Evolutionary conservation across 176 grass and related monocot genomes (phyloP).

Genomic region (Canna indica): DNA sequence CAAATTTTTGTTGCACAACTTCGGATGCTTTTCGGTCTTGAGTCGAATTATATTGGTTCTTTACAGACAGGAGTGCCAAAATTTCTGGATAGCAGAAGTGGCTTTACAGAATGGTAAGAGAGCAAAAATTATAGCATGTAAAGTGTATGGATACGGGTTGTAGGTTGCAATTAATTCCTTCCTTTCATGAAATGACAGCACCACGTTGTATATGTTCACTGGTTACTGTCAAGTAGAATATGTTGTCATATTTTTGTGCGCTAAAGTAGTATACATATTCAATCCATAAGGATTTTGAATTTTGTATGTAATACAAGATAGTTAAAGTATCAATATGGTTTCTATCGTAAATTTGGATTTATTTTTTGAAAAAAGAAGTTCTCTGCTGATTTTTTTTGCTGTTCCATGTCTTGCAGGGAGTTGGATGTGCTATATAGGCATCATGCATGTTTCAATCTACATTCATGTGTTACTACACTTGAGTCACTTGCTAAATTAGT

Average conservation of each 20-base stretch:
- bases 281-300: not conserved
- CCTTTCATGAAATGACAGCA: not conserved
- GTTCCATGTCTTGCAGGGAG: constrained; percentile 56
- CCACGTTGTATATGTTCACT: not conserved
- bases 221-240: not conserved
- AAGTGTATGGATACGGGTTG: not conserved
- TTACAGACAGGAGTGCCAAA: constrained; percentile 29
- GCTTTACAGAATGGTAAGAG: constrained; percentile 79
- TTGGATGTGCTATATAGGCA: constrained; percentile 86
- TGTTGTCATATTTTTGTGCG: not conserved
- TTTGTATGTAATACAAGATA: not conserved
- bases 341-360: not conserved
- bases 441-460: constrained; percentile 73
- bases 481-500: constrained; percentile 94
- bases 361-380: not conserved
- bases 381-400: not conserved
- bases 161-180: not conserved
- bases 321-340: not conserved
- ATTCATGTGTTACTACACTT: constrained; percentile 81
- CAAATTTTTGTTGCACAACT: constrained; percentile 87
- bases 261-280: not conserved
- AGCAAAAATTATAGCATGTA: not conserved
- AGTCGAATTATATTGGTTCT: constrained; percentile 45
- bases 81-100: constrained; percentile 74
- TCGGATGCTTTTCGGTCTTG: constrained; percentile 84